Evolutionary conservation across 768 basidiomycete genomes (phyloP).

Genomic region (Nidularia pulvinata): DNA sequence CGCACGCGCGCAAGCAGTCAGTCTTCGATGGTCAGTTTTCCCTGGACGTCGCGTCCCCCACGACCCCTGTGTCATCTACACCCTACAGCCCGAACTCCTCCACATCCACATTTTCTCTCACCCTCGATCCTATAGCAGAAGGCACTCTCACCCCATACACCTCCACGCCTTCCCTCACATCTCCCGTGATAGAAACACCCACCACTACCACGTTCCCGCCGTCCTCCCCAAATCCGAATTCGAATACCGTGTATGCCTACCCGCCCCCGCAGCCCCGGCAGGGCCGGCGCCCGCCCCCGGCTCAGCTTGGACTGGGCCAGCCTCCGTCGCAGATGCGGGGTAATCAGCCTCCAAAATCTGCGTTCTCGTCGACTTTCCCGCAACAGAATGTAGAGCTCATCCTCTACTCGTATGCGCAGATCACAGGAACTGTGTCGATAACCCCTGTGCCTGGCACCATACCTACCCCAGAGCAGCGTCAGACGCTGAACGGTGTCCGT

Average conservation of each 20-base stretch:
- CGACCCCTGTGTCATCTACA: slow-evolving; percentile 21
- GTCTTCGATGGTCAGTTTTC: slow-evolving; percentile 49
- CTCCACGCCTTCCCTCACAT: slow-evolving; percentile 31
- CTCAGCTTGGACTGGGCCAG: slow-evolving; percentile 41
- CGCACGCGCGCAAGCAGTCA: slow-evolving; percentile 78
- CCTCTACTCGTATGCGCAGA: slow-evolving; percentile 84
- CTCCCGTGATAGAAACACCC: slow-evolving; percentile 26
- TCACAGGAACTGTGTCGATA: slow-evolving; percentile 67
- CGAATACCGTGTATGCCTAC: slow-evolving; percentile 29
- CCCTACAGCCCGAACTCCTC: slow-evolving; percentile 40
- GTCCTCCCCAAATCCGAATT: not conserved
- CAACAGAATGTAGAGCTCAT: slow-evolving; percentile 63
- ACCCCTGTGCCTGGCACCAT: slow-evolving; percentile 38
- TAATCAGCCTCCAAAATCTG: slow-evolving; percentile 26
- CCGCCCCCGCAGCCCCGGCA: slow-evolving; percentile 23
- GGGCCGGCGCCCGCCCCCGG: slow-evolving; percentile 31
- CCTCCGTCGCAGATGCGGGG: slow-evolving; percentile 15
- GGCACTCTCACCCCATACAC: slow-evolving; percentile 25
- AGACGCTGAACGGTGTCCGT: slow-evolving; percentile 45
- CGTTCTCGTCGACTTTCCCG: slow-evolving; percentile 43
- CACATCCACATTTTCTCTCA: slow-evolving; percentile 44
- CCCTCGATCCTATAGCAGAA: slow-evolving; percentile 49
- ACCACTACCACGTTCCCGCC: not conserved
- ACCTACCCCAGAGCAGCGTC: slow-evolving; percentile 42
- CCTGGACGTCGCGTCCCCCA: slow-evolving; percentile 25